Evolutionary conservation across 1,139 yeast species (phyloP).

Genomic region (Diutina siamensis): DNA sequence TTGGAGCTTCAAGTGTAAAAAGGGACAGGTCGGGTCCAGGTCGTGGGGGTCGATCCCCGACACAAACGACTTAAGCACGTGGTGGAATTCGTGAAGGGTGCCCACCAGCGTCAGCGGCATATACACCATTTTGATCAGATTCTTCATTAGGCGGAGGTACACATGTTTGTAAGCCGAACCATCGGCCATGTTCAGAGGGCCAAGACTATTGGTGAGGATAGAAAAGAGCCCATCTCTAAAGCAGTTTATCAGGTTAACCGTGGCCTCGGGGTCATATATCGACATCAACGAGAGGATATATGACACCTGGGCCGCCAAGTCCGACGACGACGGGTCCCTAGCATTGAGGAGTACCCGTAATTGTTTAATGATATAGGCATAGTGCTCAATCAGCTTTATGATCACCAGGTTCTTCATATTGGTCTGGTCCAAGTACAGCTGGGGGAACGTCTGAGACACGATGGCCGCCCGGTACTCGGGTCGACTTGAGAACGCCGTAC

Average conservation of each 20-base stretch:
- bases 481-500: constrained; percentile 12
- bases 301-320: constrained; percentile 25
- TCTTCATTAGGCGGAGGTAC: constrained; percentile 27
- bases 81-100: background rate
- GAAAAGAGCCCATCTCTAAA: constrained; percentile 33
- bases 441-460: constrained; percentile 10
- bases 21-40: background rate
- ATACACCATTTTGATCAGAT: constrained; percentile 25
- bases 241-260: constrained; percentile 26
- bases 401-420: constrained; percentile 14
- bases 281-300: constrained; percentile 32
- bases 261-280: constrained; percentile 35
- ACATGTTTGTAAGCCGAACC: constrained; percentile 17
- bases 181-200: background rate
- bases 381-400: constrained; percentile 23
- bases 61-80: background rate
- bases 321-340: constrained; percentile 17
- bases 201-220: constrained; percentile 18
- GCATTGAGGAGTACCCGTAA: constrained; percentile 21
- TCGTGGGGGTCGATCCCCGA: background rate
- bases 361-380: constrained; percentile 26
- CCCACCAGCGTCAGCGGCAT: constrained; percentile 17
- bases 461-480: too few species aligned
- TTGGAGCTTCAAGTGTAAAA: background rate
- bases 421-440: background rate